A percentile compares a stretch with the other conserved stretches of the same genome.
These are phyloP conservation scores for Quercus tomentella DNA, from an alignment of 331 rosid genomes.

Conservation along the genomic window DNA sequence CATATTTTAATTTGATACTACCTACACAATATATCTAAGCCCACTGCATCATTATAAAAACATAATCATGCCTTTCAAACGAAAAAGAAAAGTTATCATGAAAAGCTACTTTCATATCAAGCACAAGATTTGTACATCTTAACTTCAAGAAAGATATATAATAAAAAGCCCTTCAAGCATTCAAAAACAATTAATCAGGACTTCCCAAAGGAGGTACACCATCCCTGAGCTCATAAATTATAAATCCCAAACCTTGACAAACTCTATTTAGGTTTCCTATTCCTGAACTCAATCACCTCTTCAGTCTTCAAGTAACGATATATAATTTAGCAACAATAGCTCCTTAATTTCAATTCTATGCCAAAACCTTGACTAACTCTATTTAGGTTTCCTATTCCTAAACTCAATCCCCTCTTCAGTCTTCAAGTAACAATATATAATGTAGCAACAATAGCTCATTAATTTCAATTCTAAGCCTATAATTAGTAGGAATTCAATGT, in stretches of 20 bases:
- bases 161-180: too few relatives aligned
- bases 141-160: too few relatives aligned
- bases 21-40: too few relatives aligned
- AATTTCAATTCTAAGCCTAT: not conserved
- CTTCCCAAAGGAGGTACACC: too few relatives aligned
- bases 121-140: too few relatives aligned
- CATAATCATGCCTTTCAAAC: too few relatives aligned
- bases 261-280: not conserved
- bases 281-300: not conserved
- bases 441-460: not conserved
- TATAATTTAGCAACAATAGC: not conserved
- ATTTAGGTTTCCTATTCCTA: not conserved
- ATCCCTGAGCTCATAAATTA: not conserved
- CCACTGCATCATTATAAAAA: too few relatives aligned
- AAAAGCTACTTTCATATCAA: too few relatives aligned
- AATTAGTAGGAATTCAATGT: not conserved
- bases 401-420: not conserved
- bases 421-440: not conserved
- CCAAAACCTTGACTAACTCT: constrained; percentile 1
- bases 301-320: not conserved
- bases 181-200: too few relatives aligned
- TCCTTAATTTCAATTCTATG: not conserved
- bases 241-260: constrained; percentile 4
- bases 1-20: too few relatives aligned
- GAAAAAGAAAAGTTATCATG: too few relatives aligned